These are phyloP conservation scores for Fusarium gaditjirri DNA, from an alignment of 2,329 filamentous ascomycete species.

Conservation along the genomic window DNA sequence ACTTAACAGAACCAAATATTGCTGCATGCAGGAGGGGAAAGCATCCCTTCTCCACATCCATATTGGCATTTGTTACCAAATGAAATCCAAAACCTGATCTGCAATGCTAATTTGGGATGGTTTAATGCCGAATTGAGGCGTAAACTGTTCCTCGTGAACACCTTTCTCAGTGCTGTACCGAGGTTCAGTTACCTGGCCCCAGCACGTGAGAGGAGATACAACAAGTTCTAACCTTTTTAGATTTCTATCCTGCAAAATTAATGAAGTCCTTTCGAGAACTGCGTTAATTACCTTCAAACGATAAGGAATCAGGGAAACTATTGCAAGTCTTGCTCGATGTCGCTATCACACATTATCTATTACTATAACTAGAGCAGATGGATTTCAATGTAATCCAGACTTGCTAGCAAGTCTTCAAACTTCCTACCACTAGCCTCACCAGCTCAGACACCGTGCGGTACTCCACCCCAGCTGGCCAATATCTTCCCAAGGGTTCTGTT, in stretches of 20 bases:
- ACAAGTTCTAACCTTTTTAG: fast-evolving
- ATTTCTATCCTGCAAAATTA: fast-evolving
- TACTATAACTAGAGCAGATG: neutral
- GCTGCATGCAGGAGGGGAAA: neutral
- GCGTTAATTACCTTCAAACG: fast-evolving
- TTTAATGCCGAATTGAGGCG: neutral
- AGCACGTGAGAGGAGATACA: neutral
- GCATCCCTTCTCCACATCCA: neutral
- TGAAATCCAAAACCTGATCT: neutral
- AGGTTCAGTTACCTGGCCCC: neutral
- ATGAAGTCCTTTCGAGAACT: fast-evolving
- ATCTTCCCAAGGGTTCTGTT: fast-evolving
- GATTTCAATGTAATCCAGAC: fast-evolving
- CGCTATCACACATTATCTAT: fast-evolving
- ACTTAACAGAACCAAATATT: neutral
- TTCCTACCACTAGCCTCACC: fast-evolving
- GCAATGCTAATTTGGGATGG: fast-evolving
- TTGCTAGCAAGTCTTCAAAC: fast-evolving
- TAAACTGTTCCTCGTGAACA: neutral
- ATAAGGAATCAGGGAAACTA: fast-evolving
- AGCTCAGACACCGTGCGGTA: too few relatives aligned
- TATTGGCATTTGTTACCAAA: neutral
- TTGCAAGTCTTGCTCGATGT: neutral
- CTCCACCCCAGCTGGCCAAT: fast-evolving
- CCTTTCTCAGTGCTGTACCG: neutral